Base-by-base conservation (phyloP, 768 basidiomycete species). In the Suillus subluteus region DNA sequence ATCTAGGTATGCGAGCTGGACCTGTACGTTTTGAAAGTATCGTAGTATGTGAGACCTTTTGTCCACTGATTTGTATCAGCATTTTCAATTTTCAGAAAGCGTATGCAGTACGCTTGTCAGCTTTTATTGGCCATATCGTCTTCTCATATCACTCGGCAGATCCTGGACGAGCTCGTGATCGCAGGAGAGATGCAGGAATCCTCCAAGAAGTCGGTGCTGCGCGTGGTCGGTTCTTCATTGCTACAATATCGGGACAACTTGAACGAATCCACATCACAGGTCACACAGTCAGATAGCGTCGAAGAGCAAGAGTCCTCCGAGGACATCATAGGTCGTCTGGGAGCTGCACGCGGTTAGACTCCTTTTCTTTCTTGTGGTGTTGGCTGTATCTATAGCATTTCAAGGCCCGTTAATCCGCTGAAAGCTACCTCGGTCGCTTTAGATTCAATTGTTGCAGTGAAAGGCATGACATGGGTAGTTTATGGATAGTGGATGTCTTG, bases 81-180 rank as follows among this genome's bases (percentile, higher is more conserved):
- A 97, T 98, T 71, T 99, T 98, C 86, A 98, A 98, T 81, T 98
- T 98, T 76, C 93, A 98, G 75, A 94, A 95, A 77, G 97, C 96
- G 2, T 98, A 95, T 75, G 88, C 93, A 5, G 96, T 93, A 68
- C 55, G 82, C n/a, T 74, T 46, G 21, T 23, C 55, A 37, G 18
- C 52, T 61, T 66, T 15, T n/a, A 32, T 43, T 37, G 8, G 26
- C 12, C 56, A 35, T 43, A 30, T 23, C 5, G 5, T 63, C 63
- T 72, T 7, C 30, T 81, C 41, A 69, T 52, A 38, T 12, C 50
- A 43, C 55, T 18, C 0, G 44, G 44, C 62, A 93, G 91, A 88
- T 98, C 66, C 81, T 99, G 44, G 97, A 99, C 73, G 96, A 98
- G 77, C 84, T 98, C 52, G 88, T 99, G 70, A 91, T 98, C 38